Evolutionary conservation across 306 rosid species (phyloP).

Genomic region (Arachis hypogaea): DNA sequence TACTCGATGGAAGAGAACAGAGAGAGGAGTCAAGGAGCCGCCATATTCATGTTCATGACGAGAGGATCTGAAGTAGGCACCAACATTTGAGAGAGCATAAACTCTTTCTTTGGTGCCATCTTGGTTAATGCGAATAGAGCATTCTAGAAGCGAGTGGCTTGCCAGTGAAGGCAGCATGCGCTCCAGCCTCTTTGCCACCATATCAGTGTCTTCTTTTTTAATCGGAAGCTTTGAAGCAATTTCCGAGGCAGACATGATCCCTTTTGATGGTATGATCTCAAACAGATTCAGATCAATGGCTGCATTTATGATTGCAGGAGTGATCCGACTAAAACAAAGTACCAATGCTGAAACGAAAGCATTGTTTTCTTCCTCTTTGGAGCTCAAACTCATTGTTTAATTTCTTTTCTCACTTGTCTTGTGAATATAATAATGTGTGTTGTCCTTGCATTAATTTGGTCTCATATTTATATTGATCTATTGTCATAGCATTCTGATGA

Average conservation of each 20-base stretch:
- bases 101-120: slow-evolving; percentile 35
- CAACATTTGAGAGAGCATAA: slow-evolving; percentile 17
- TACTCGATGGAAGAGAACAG: neutral
- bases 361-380: no score
- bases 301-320: no score
- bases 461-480: no score
- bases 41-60: no score
- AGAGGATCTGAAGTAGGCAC: slow-evolving; percentile 1
- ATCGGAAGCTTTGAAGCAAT: slow-evolving; percentile 36
- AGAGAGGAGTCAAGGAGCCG: slow-evolving; percentile 20
- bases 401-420: no score
- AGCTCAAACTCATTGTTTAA: no score
- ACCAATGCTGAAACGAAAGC: no score
- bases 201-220: neutral
- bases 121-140: slow-evolving; percentile 34
- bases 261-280: slow-evolving; percentile 29
- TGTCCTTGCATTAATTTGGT: no score
- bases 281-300: slow-evolving; percentile 34
- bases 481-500: no score
- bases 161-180: slow-evolving; percentile 24
- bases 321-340: no score
- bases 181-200: slow-evolving; percentile 24
- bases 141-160: slow-evolving; percentile 15
- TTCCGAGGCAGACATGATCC: slow-evolving; percentile 13
- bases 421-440: no score